Base-by-base conservation (phyloP, 768 basidiomycete genomes). In the Collybia sordida region DNA sequence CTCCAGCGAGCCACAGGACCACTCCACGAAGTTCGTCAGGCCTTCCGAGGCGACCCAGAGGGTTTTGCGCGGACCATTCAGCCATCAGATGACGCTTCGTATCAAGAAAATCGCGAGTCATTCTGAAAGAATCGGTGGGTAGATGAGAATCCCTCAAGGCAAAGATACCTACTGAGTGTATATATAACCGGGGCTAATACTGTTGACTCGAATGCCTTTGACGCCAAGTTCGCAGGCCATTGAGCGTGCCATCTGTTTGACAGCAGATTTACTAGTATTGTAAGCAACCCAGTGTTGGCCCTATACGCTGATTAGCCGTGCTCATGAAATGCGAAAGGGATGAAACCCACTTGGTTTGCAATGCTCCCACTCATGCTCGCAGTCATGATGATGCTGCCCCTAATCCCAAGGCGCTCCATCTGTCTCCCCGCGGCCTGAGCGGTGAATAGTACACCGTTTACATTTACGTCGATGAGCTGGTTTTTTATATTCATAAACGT, bases 181-280 rank as follows among this genome's bases (percentile, higher is more conserved):
- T 27, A 88, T 85, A 56, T 86, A 80, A 19, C 88, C 88, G 0
- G 87, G 88, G 44, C 84, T 86, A 49, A 90, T 69, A 3, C 79
- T 70, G 62, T 90, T 90, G 52, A 88, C 86, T 3, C 88, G 74
- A 42, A 90, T 89, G 2, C 71, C 66, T 57, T 82, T 71, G n/a
- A 65, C 66, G 3, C 85, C 87, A 1, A 90, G 76, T 58, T 90
- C 88, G 61, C 85, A 86, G 2, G 86, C 88, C 79, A 90, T 79
- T 56, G 83, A 86, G 31, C 88, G 81, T 3, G 72, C 80, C 83
- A 88, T 86, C 68, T 90, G 88, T 27, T 88, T 54, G n/a, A 90
- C 83, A n/a, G 84, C 88, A 1, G 83, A 74, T 68, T 90, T 90
- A 65, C 80, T 82, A 18, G 80, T 78, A 62, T 88, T 88, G 66